Conservation (phyloP, 352 stramenopile species). For the Phytophthora brassicae region DNA sequence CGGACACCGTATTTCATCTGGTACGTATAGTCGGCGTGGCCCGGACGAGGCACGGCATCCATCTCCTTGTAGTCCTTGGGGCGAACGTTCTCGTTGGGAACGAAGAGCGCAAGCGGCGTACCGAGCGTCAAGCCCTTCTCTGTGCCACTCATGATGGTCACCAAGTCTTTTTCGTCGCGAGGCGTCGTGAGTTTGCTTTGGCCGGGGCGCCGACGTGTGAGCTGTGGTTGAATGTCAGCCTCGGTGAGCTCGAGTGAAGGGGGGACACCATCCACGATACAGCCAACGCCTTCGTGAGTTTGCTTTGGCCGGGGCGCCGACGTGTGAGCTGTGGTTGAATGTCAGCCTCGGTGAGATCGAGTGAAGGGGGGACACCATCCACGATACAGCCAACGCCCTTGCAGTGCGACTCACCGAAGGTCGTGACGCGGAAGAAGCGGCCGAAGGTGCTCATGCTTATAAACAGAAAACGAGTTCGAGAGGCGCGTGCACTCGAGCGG, state of each 20-base stretch:
- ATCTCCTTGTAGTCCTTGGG: slow-evolving; percentile 98
- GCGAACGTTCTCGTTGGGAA: slow-evolving; percentile 98
- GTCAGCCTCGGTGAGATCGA: slow-evolving; percentile 93
- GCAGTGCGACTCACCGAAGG: slow-evolving; percentile 99
- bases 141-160: slow-evolving; percentile 97
- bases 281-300: too few relatives aligned
- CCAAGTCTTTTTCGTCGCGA: slow-evolving; percentile 96
- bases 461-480: too few relatives aligned
- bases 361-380: slow-evolving; percentile 97
- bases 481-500: neutral
- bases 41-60: slow-evolving; percentile 88
- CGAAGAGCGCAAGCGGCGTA: slow-evolving; percentile 96
- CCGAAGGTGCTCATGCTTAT: slow-evolving; percentile 97
- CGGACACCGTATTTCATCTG: slow-evolving; percentile 99
- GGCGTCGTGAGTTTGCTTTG: slow-evolving; percentile 99
- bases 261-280: too few relatives aligned
- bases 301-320: slow-evolving; percentile 95
- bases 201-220: slow-evolving; percentile 95
- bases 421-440: slow-evolving; percentile 97
- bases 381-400: slow-evolving; percentile 97
- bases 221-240: slow-evolving; percentile 96
- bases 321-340: slow-evolving; percentile 98
- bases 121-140: slow-evolving; percentile 93
- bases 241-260: slow-evolving; percentile 93
- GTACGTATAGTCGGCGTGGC: slow-evolving; percentile 99